These are phyloP conservation scores for Colletotrichum lentis DNA, from an alignment of 2,329 filamentous ascomycete species.

Conservation along the genomic window DNA sequence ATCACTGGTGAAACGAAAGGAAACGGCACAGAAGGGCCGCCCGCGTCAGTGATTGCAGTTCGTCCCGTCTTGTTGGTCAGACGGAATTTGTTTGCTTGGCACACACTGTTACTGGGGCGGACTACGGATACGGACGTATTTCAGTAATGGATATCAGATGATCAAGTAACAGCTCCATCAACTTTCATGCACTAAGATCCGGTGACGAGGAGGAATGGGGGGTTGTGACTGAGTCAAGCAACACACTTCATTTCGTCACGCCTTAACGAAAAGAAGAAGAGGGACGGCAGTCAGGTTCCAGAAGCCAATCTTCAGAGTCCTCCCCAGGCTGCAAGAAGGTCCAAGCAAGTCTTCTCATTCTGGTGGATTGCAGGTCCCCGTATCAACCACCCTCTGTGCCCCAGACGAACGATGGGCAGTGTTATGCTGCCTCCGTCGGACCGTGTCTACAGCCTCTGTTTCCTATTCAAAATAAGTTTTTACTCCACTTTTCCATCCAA, in stretches of 20 bases:
- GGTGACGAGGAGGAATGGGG: neutral
- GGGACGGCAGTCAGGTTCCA: constrained; percentile 5
- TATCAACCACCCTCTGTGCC: neutral
- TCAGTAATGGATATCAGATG: constrained; percentile 1
- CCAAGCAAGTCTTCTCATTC: neutral
- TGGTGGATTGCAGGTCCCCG: neutral
- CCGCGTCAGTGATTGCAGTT: constrained; percentile 22
- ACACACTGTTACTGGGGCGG: constrained; percentile 10
- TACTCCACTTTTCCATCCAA: too few relatives aligned
- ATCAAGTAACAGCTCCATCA: neutral
- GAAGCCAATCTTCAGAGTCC: neutral
- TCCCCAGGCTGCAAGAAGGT: neutral
- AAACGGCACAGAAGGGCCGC: constrained; percentile 23
- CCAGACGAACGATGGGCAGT: too few relatives aligned
- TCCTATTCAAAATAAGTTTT: too few relatives aligned
- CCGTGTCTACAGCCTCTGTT: too few relatives aligned
- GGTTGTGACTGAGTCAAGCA: neutral
- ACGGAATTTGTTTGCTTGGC: constrained; percentile 10
- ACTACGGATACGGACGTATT: constrained; percentile 1
- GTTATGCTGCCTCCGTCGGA: too few relatives aligned
- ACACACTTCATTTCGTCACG: constrained; percentile 6
- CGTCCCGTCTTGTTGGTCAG: constrained; percentile 17
- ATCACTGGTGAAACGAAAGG: constrained; percentile 27
- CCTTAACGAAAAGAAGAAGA: neutral
- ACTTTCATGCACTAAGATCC: neutral